phyloP scores from a whole-genome alignment of 2,329 filamentous ascomycete genomes.

The Aspergillus costaricaensis region DNA sequence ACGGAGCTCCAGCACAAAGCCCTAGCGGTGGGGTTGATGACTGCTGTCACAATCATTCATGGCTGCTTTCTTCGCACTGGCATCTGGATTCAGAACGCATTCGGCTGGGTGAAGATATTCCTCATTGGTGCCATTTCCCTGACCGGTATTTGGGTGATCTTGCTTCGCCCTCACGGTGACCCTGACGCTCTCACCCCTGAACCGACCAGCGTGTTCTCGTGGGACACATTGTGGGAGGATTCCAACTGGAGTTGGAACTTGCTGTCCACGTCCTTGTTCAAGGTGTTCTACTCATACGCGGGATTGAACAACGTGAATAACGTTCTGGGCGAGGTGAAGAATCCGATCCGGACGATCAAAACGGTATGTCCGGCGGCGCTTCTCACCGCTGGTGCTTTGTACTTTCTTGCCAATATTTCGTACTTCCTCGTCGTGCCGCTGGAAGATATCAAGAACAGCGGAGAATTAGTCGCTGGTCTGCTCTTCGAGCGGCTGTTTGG shows the following conservation, averaged over 20 bases:
- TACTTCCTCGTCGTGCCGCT: constrained; percentile 67
- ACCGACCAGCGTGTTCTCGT: constrained; percentile 32
- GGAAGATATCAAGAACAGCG: constrained; percentile 66
- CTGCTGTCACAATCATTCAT: constrained; percentile 60
- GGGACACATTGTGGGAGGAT: constrained; percentile 62
- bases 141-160: constrained; percentile 61
- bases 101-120: constrained; percentile 66
- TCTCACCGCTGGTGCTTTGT: constrained; percentile 62
- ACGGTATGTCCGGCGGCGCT: constrained; percentile 63
- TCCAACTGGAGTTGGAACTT: constrained; percentile 70
- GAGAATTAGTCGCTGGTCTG: constrained; percentile 67
- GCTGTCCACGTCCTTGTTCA: constrained; percentile 63
- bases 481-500: constrained; percentile 69
- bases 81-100: constrained; percentile 60
- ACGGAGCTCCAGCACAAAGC: constrained; percentile 56
- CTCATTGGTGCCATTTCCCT: constrained; percentile 64
- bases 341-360: constrained; percentile 66
- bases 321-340: constrained; percentile 69
- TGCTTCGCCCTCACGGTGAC: constrained; percentile 42
- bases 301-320: constrained; percentile 69
- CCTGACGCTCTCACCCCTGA: constrained; percentile 1
- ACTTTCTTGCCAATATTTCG: constrained; percentile 66
- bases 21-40: constrained; percentile 60
- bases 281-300: constrained; percentile 69
- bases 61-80: constrained; percentile 59